A percentile compares a stretch with the other conserved stretches of the same genome.
phyloP scores from a whole-genome alignment of 2,329 filamentous ascomycete genomes.

The Hymenoscyphus fructigenus region DNA sequence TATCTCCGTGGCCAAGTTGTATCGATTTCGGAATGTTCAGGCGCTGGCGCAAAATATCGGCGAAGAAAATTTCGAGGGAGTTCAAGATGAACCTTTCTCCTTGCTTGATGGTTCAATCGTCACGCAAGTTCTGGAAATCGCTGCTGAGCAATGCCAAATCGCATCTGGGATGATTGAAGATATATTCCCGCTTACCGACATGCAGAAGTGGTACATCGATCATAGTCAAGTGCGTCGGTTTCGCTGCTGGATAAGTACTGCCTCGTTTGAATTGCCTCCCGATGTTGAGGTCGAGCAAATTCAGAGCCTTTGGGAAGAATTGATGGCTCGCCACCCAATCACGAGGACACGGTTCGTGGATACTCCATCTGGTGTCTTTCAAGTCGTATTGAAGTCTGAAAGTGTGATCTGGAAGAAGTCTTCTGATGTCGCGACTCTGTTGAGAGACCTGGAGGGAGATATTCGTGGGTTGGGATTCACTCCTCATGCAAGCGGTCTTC shows the following conservation, averaged over 20 bases:
- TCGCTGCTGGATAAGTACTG: conserved; percentile 8
- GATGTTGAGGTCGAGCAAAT: conserved; percentile 3
- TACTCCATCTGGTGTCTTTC: conserved; percentile 7
- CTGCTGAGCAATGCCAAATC: conserved; percentile 9
- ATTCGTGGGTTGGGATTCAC: conserved; percentile 1
- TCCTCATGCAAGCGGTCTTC: conserved; percentile 7
- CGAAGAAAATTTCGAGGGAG: conserved; percentile 6
- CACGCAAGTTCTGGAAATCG: not conserved
- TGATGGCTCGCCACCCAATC: conserved; percentile 10
- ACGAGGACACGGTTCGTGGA: conserved; percentile 8
- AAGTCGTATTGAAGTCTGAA: conserved; percentile 11
- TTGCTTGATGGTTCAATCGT: conserved; percentile 6
- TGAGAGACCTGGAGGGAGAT: conserved; percentile 3
- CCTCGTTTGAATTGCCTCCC: conserved; percentile 4
- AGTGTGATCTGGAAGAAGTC: conserved; percentile 6
- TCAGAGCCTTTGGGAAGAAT: conserved; percentile 5
- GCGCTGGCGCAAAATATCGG: conserved; percentile 8
- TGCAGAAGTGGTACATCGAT: conserved; percentile 4
- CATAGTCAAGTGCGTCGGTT: conserved; percentile 3
- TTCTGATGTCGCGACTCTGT: conserved; percentile 3
- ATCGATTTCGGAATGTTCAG: conserved; percentile 5
- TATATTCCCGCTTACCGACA: conserved; percentile 7
- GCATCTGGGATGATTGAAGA: conserved; percentile 8
- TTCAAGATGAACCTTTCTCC: conserved; percentile 10
- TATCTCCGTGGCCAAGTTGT: conserved; percentile 4